phyloP scores from a whole-genome alignment of 2,329 filamentous ascomycete genomes.

The Claviceps monticola region DNA sequence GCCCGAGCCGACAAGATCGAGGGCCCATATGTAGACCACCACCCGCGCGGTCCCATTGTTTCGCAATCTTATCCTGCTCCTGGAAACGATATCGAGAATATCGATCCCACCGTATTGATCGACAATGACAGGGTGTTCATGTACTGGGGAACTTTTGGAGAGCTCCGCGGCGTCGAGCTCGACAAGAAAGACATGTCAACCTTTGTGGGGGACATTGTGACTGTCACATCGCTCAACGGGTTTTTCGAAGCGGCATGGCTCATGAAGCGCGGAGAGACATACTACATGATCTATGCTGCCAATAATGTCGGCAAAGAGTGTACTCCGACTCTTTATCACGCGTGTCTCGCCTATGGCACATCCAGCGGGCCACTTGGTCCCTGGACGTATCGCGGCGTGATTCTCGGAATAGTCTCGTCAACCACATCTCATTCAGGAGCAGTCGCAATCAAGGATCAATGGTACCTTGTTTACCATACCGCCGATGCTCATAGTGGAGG shows the following conservation, averaged over 20 bases:
- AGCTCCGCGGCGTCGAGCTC: neutral
- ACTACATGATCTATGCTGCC: neutral
- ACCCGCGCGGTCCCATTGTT: neutral
- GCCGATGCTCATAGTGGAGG: neutral
- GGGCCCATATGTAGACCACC: neutral
- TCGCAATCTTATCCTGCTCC: neutral
- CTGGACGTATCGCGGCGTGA: neutral
- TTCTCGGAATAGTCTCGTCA: constrained; percentile 1
- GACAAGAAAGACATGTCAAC: neutral
- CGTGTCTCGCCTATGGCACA: neutral
- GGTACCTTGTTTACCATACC: constrained; percentile 1
- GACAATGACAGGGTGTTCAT: neutral
- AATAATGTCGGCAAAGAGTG: neutral
- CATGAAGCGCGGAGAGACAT: neutral
- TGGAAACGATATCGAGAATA: neutral
- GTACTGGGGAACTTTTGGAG: neutral
- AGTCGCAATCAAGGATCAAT: neutral
- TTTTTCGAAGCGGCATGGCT: neutral
- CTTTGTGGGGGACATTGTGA: neutral
- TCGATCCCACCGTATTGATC: neutral
- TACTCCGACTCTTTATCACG: neutral
- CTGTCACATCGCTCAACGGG: neutral
- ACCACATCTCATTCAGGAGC: neutral
- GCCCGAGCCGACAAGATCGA: neutral
- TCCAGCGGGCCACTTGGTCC: neutral